Evolutionary conservation across 176 grass and related monocot species (phyloP), one percentile per base, ranked within the genome.

Genomic region (Eleusine indica): DNA sequence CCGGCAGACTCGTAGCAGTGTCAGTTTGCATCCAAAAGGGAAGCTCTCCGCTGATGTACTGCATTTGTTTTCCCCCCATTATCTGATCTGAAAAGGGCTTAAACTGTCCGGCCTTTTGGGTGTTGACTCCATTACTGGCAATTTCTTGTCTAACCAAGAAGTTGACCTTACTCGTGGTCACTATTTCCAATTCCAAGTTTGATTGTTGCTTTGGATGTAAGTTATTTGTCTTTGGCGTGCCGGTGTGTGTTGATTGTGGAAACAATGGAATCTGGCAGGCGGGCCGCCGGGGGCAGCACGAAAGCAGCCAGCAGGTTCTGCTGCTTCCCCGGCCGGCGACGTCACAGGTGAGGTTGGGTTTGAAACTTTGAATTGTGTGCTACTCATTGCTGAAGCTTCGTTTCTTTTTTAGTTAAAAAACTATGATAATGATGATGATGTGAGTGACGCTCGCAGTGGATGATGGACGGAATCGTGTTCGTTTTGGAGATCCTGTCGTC

Each of bases 171-270:
- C 43, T 66, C 13, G 42, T 66, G 41, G 32, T 40, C 66, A n/a
- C 19, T n/a, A n/a, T 60, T 52, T 1, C 35, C 40, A 71, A 49
- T 85, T 71, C 49, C 66, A 78, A 63, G 64, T 47, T 77, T 60
- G 65, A 18, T 60, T 3, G 64, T 77, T 77, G 47, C 62, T 43
- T 30, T 14, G 47, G 48, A 11, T 70, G 64, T 52, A 30, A 61
- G 53, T 15, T 39, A 8, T 8, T 17, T 6, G 9, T 66, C 15
- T 12, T 47, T 3, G 58, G 58, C 0, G n/a, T 0, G 58, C 28
- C 30, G 7, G 21, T 32, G 25, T 22, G 81, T 65, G 57, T 71
- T 66, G 32, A 58, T 71, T 6, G 66, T 85, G 63, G 63, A 80
- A 52, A n/a, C 2, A 46, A 6, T 19, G 74, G 82, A 84, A 71